Percentiles rank a stretch among this genome's conserved stretches.
Evolutionary conservation across 2,329 filamentous ascomycete species (phyloP).

Genomic region (Paracorniculantispora psalliotae): DNA sequence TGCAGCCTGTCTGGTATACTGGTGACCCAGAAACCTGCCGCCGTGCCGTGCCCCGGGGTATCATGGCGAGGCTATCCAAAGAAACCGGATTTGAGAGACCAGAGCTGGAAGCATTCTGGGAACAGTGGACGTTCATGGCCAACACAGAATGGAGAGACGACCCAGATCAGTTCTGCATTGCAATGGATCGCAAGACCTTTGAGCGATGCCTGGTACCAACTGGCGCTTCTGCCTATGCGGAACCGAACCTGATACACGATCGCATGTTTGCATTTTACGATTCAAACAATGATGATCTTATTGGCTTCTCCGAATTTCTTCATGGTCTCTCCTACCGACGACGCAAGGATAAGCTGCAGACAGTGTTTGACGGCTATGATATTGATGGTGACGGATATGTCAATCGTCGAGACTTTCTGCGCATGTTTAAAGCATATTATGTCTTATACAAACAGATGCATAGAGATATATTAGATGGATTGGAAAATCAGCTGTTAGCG

Average conservation of each 20-base stretch:
- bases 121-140: conserved; percentile 93
- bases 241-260: conserved; percentile 88
- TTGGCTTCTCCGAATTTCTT: conserved; percentile 89
- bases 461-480: conserved; percentile 70
- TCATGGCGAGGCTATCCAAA: conserved; percentile 64
- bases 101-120: conserved; percentile 89
- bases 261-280: conserved; percentile 97
- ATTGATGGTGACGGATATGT: conserved; percentile 84
- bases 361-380: conserved; percentile 86
- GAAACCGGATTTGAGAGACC: conserved; percentile 78
- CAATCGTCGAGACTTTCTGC: conserved; percentile 78
- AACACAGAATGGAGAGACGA: conserved; percentile 80
- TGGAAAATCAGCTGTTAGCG: conserved; percentile 73
- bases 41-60: conserved; percentile 58
- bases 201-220: conserved; percentile 84
- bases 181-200: conserved; percentile 90
- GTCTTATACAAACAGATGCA: conserved; percentile 86
- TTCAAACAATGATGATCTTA: conserved; percentile 79
- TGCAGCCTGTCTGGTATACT: conserved; percentile 80
- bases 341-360: conserved; percentile 62
- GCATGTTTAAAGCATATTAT: conserved; percentile 91
- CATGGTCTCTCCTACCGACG: conserved; percentile 70
- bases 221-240: conserved; percentile 70
- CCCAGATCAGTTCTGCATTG: conserved; percentile 69
- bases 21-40: conserved; percentile 73